These are phyloP conservation scores for Sphaerulina musiva DNA, from an alignment of 2,329 filamentous ascomycete genomes.

Conservation along the genomic window DNA sequence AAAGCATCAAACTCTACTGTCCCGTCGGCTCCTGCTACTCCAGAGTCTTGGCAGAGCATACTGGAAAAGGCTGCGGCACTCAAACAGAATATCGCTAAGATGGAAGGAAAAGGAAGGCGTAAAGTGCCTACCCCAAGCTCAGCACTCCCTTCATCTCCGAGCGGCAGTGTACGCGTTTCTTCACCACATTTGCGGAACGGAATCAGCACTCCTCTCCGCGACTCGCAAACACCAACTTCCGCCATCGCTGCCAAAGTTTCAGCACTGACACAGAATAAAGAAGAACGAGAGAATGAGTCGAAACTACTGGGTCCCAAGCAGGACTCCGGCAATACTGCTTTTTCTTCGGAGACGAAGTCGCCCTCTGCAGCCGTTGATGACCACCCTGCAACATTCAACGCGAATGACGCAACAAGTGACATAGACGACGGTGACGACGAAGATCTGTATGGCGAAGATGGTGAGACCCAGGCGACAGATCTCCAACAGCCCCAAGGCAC, in stretches of 20 bases:
- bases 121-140: constrained; percentile 27
- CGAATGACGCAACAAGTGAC: constrained; percentile 3
- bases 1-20: not conserved
- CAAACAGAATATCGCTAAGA: constrained; percentile 36
- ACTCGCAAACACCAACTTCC: not conserved
- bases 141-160: not conserved
- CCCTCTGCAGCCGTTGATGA: not conserved
- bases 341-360: not conserved
- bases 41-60: constrained; percentile 12
- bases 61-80: constrained; percentile 24
- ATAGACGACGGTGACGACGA: constrained; percentile 16
- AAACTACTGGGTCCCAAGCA: constrained; percentile 7
- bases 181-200: no score
- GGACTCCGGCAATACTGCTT: constrained; percentile 2
- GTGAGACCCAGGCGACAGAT: not conserved
- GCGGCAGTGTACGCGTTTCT: no score
- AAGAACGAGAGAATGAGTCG: constrained; percentile 8
- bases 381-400: not conserved
- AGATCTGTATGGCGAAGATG: constrained; percentile 11
- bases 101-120: constrained; percentile 37
- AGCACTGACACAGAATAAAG: constrained; percentile 13
- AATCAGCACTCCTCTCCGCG: not conserved
- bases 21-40: constrained; percentile 20
- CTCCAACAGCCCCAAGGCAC: not conserved
- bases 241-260: not conserved